Conservation (phyloP, 129 eudicot species). For the Logfia minima region DNA sequence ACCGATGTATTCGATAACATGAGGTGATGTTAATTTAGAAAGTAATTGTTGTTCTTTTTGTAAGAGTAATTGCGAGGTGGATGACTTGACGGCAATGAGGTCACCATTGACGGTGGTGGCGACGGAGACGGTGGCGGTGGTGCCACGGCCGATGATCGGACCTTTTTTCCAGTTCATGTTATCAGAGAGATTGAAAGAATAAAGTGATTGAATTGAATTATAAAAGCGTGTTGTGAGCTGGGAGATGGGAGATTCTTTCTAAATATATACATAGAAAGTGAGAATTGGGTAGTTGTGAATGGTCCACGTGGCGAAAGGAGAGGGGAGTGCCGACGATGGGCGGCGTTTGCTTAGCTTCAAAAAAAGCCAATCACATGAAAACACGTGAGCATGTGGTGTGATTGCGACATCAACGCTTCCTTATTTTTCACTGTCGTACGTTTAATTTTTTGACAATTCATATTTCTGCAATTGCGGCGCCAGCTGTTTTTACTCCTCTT, state of each 20-base stretch:
- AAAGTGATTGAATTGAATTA: not conserved
- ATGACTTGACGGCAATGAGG: slow-evolving; percentile 67
- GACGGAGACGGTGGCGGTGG: slow-evolving; percentile 67
- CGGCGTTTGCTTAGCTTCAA: slow-evolving; percentile 46
- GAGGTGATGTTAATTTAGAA: slow-evolving; percentile 52
- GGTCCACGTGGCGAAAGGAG: slow-evolving; percentile 51
- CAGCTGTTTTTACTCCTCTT: slow-evolving; percentile 3
- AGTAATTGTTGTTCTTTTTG: slow-evolving; percentile 50
- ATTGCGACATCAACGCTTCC: slow-evolving; percentile 6
- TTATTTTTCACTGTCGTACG: slow-evolving; percentile 25
- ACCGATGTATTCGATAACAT: slow-evolving; percentile 53
- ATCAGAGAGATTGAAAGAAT: not conserved
- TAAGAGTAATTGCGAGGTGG: slow-evolving; percentile 39
- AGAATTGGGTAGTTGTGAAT: slow-evolving; percentile 21
- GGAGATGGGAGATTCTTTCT: not conserved
- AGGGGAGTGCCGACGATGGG: slow-evolving; percentile 37
- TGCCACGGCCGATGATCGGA: slow-evolving; percentile 62
- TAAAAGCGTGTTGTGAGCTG: slow-evolving; percentile 1
- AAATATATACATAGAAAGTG: not conserved
- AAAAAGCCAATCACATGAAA: slow-evolving; percentile 52
- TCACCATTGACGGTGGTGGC: slow-evolving; percentile 56
- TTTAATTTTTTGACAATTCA: not conserved
- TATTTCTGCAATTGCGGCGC: slow-evolving; percentile 24
- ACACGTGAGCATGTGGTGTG: slow-evolving; percentile 59
- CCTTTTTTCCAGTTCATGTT: slow-evolving; percentile 68